Evolutionary conservation across 192 early-diverging fungal species (phyloP), one percentile per base, ranked within the genome.

Genomic region (Kickxella alabastrina): DNA sequence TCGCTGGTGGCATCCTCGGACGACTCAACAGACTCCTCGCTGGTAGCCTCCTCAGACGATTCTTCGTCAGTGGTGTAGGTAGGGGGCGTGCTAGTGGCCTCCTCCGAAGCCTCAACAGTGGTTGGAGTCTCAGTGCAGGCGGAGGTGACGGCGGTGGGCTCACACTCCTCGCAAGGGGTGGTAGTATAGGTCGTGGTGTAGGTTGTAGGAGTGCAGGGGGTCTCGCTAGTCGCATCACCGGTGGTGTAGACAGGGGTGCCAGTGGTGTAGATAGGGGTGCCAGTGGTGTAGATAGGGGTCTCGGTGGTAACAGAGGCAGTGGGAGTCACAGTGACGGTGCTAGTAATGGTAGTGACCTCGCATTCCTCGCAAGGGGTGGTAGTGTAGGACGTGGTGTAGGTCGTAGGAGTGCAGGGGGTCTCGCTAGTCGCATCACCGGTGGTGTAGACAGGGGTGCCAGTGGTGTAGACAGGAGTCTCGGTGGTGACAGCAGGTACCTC

Each of bases 291-390:
- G 24, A 1, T 3, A 3, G 43, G 6, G 4, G 43, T 25, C 43
- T 45, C 45, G 27, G 26, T 24, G 24, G 43, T 44, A 18, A 42
- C 40, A 42, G 19, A 28, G 22, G 43, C 13, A 37, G 49, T 50
- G 36, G 12, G 6, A 31, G 9, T 46, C 44, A 8, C 59, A 12
- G 40, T 25, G 12, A 53, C 26, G 34, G 60, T 63, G 10, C 39
- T 52, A 38, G 52, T 49, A 12, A 23, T 32, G 18, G 52, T 51
- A 22, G 52, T 63, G 34, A 43, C 34, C 59, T 61, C 32, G 49
- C 44, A 46, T 19, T 36, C 50, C 36, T 61, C 59, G 44, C 59
- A 61, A 13, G 50, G 59, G 22, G 51, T 63, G 2, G 49, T 53
- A n/a, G 47, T 43, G 27, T 31, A 12, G 36, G 50, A 47, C 14